These are phyloP conservation scores for Harringtonia aguacate DNA, from an alignment of 2,329 filamentous ascomycete genomes.

Conservation along the genomic window DNA sequence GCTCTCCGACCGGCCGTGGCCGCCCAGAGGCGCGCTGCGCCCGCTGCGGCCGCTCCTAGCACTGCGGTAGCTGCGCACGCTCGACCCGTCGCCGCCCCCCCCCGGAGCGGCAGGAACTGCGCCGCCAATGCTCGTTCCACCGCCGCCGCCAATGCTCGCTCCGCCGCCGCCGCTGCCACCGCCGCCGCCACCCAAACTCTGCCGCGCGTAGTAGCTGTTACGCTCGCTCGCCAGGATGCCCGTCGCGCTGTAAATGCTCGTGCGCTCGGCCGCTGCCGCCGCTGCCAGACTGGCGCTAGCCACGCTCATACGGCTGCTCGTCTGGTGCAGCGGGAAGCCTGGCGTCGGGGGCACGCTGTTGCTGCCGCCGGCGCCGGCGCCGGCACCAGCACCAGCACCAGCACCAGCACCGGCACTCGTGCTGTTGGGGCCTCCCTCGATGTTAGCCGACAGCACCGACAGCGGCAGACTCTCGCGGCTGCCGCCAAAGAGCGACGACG, in stretches of 20 bases:
- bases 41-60: constrained; percentile 75
- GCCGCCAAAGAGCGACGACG: constrained; percentile 71
- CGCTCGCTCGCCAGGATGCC: constrained; percentile 63
- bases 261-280: constrained; percentile 43
- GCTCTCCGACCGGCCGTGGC: constrained; percentile 74
- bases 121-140: neutral
- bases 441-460: constrained; percentile 64
- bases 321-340: constrained; percentile 37
- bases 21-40: constrained; percentile 64
- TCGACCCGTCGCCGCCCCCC: constrained; percentile 45
- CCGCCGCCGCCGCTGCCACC: constrained; percentile 33
- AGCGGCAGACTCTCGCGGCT: constrained; percentile 71
- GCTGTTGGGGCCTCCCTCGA: constrained; percentile 34
- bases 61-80: constrained; percentile 72
- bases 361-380: constrained; percentile 28
- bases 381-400: neutral
- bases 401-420: neutral
- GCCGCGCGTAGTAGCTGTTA: constrained; percentile 63
- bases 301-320: constrained; percentile 20
- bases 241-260: constrained; percentile 70
- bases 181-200: constrained; percentile 7
- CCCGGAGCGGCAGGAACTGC: neutral
- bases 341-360: constrained; percentile 23
- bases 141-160: neutral
- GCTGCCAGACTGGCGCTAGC: constrained; percentile 4